phyloP scores from a whole-genome alignment of 495 filamentous ascomycete species.

The Annulohypoxylon stygium region DNA sequence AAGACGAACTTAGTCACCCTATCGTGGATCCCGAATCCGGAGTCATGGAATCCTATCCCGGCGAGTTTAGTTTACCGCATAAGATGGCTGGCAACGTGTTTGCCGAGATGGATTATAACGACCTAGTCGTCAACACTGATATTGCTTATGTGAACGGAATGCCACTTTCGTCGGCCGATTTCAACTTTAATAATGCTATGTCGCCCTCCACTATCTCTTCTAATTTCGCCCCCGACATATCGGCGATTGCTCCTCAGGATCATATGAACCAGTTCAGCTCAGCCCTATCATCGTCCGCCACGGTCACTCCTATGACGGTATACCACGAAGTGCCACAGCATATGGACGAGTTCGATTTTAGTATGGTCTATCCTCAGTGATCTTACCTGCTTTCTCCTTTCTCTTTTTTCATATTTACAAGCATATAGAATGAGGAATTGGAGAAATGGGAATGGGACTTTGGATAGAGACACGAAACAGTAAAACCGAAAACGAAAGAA shows the following conservation, averaged over 20 bases:
- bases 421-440: slow-evolving; percentile 1
- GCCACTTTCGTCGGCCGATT: slow-evolving; percentile 58
- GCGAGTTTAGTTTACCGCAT: slow-evolving; percentile 46
- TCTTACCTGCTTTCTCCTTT: slow-evolving; percentile 18
- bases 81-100: slow-evolving; percentile 37
- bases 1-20: slow-evolving; percentile 52
- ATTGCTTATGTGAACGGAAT: slow-evolving; percentile 48
- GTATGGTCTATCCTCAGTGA: slow-evolving; percentile 45
- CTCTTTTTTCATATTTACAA: slow-evolving; percentile 13
- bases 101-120: slow-evolving; percentile 50
- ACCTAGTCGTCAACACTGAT: slow-evolving; percentile 43
- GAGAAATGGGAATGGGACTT: background rate
- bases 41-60: slow-evolving; percentile 31
- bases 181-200: slow-evolving; percentile 50
- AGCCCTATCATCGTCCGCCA: slow-evolving; percentile 56
- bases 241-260: slow-evolving; percentile 35
- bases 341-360: slow-evolving; percentile 44
- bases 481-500: slow-evolving; percentile 15
- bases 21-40: slow-evolving; percentile 28
- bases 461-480: slow-evolving; percentile 3
- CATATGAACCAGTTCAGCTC: slow-evolving; percentile 54
- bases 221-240: slow-evolving; percentile 37
- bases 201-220: slow-evolving; percentile 46
- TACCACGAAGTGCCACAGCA: slow-evolving; percentile 42
- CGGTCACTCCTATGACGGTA: slow-evolving; percentile 54